Percentiles rank a stretch among this genome's conserved stretches.
These are phyloP conservation scores for Albatrellus sp. DNA, from an alignment of 1,284 basidiomycete species.

Conservation along the genomic window DNA sequence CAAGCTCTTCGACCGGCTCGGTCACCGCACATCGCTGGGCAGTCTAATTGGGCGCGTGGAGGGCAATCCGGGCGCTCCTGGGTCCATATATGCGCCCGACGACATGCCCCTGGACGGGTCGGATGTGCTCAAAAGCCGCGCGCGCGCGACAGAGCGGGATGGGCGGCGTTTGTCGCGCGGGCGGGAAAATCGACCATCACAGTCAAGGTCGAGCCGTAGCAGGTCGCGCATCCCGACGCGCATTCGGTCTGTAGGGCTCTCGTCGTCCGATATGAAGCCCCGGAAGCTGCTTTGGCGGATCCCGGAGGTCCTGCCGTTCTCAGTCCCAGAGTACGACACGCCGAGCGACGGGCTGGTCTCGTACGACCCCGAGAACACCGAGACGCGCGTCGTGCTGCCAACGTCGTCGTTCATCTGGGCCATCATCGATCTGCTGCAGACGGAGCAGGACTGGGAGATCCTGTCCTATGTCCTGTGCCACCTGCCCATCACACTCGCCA, in stretches of 20 bases:
- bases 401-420: conserved; percentile 69
- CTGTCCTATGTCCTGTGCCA: conserved; percentile 88
- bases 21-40: conserved; percentile 38
- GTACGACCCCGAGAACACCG: conserved; percentile 54
- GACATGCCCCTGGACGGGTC: conserved; percentile 22
- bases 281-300: conserved; percentile 59
- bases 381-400: conserved; percentile 48
- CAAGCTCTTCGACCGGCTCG: conserved; percentile 38
- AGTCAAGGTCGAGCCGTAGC: conserved; percentile 50
- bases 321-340: conserved; percentile 47
- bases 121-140: conserved; percentile 34
- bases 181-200: conserved; percentile 32
- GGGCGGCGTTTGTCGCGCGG: conserved; percentile 47
- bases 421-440: conserved; percentile 59
- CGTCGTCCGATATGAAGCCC: conserved; percentile 20
- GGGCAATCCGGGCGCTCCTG: conserved; percentile 10
- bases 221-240: conserved; percentile 41
- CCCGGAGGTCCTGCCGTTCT: conserved; percentile 68
- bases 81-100: conserved; percentile 10
- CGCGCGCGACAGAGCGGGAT: conserved; percentile 39
- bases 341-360: conserved; percentile 67
- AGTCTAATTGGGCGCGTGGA: conserved; percentile 38
- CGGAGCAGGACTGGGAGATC: conserved; percentile 87
- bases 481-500: conserved; percentile 83
- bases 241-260: conserved; percentile 17